phyloP scores from a whole-genome alignment of 805 yeast species.

The Kuraishia molischiana region DNA sequence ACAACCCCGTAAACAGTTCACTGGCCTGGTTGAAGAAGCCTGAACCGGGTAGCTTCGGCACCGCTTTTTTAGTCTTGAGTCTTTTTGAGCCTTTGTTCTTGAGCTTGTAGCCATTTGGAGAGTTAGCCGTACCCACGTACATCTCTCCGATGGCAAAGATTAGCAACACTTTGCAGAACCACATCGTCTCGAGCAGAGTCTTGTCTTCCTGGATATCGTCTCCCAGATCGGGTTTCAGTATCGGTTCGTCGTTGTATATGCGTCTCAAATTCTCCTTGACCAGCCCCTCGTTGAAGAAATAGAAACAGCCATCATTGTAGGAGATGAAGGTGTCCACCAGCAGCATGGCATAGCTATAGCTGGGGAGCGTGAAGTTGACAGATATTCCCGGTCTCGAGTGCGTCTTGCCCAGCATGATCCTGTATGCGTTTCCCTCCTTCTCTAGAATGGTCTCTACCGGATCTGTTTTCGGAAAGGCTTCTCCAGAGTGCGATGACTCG shows the following conservation, averaged over 20 bases:
- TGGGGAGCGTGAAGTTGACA: slow-evolving; percentile 65
- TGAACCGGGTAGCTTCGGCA: slow-evolving; percentile 64
- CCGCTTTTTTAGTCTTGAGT: slow-evolving; percentile 8
- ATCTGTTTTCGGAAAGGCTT: slow-evolving; percentile 1
- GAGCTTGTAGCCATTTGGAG: slow-evolving; percentile 39
- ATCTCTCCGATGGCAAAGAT: slow-evolving; percentile 77
- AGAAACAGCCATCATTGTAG: slow-evolving; percentile 78
- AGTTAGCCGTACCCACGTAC: slow-evolving; percentile 70
- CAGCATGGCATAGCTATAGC: slow-evolving; percentile 66
- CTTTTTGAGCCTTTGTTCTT: not conserved
- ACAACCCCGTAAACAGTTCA: slow-evolving; percentile 66
- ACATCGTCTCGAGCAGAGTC: slow-evolving; percentile 62
- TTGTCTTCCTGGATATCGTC: slow-evolving; percentile 25
- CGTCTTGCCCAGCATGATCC: slow-evolving; percentile 57
- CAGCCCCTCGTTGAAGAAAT: slow-evolving; percentile 74
- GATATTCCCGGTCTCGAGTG: slow-evolving; percentile 59
- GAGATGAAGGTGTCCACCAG: slow-evolving; percentile 69
- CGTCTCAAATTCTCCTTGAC: slow-evolving; percentile 59
- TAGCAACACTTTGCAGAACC: slow-evolving; percentile 68
- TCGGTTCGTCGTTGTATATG: slow-evolving; percentile 41
- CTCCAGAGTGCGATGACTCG: slow-evolving; percentile 4
- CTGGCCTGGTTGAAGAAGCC: slow-evolving; percentile 73
- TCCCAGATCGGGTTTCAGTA: not conserved
- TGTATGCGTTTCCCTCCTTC: slow-evolving; percentile 69
- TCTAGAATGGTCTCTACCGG: slow-evolving; percentile 49